Percentiles rank a stretch among this genome's conserved stretches.
phyloP scores from a whole-genome alignment of 768 basidiomycete species.

The Amanita exitialis region DNA sequence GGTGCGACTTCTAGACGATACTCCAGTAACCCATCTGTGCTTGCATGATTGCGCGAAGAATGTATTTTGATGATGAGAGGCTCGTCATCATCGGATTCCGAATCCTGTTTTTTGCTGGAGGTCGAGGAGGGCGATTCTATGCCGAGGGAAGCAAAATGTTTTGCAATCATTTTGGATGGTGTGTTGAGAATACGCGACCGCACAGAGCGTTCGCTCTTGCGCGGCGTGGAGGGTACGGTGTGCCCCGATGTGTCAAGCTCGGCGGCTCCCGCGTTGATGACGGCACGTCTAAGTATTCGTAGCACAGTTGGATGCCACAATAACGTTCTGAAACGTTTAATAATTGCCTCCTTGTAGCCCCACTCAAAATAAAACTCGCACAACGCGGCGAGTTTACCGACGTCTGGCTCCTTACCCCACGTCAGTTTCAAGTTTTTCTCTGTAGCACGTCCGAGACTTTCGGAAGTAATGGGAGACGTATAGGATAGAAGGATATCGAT shows the following conservation, averaged over 20 bases:
- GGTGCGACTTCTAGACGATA: constrained; percentile 76
- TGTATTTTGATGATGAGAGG: constrained; percentile 58
- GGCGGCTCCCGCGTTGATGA: constrained; percentile 35
- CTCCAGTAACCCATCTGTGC: constrained; percentile 63
- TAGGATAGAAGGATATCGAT: constrained; percentile 72
- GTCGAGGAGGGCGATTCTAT: constrained; percentile 15
- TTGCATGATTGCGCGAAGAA: constrained; percentile 52
- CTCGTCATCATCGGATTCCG: constrained; percentile 24
- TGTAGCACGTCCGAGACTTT: constrained; percentile 36
- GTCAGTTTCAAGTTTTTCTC: constrained; percentile 25
- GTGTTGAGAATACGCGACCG: constrained; percentile 26
- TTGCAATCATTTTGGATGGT: constrained; percentile 44
- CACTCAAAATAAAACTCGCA: constrained; percentile 92
- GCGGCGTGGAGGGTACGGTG: constrained; percentile 27
- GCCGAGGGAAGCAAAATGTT: constrained; percentile 41
- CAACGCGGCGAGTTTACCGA: constrained; percentile 60
- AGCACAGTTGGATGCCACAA: constrained; percentile 72
- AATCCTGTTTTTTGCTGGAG: constrained; percentile 11
- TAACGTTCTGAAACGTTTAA: constrained; percentile 75
- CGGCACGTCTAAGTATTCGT: constrained; percentile 58
- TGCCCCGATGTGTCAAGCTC: not conserved
- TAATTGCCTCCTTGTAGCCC: constrained; percentile 76
- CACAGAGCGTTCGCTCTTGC: constrained; percentile 19
- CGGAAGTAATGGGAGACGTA: constrained; percentile 66
- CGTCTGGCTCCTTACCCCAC: constrained; percentile 53